Evolutionary conservation across 768 basidiomycete species (phyloP).

Genomic region (Agaricus bisporus): DNA sequence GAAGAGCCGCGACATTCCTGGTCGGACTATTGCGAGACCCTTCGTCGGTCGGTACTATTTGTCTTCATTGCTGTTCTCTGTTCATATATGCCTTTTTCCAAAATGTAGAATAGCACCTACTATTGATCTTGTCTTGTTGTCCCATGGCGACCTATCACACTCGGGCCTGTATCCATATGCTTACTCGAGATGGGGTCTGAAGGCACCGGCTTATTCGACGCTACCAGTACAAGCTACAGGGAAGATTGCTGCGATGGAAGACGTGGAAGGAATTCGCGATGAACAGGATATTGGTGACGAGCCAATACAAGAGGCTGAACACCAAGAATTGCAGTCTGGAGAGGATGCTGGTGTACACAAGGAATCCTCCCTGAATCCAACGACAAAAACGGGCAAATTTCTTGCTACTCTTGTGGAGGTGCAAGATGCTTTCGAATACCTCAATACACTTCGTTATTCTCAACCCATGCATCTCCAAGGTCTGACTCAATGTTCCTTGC

Average conservation of each 20-base stretch:
- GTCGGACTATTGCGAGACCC: constrained; percentile 58
- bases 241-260: constrained; percentile 84
- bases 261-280: constrained; percentile 73
- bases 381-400: constrained; percentile 43
- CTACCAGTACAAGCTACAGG: constrained; percentile 96
- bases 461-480: constrained; percentile 95
- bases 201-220: constrained; percentile 89
- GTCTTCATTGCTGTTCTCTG: not conserved
- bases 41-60: constrained; percentile 48
- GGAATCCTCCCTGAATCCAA: constrained; percentile 8
- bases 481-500: constrained; percentile 18
- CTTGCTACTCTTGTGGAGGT: constrained; percentile 80
- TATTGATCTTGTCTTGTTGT: constrained; percentile 87
- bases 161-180: constrained; percentile 93
- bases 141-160: constrained; percentile 88
- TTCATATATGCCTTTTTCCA: constrained; percentile 8
- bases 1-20: constrained; percentile 32
- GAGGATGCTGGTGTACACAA: constrained; percentile 9
- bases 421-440: constrained; percentile 85
- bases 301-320: constrained; percentile 19
- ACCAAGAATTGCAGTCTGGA: constrained; percentile 14
- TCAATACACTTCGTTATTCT: constrained; percentile 90
- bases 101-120: constrained; percentile 64
- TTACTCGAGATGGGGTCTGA: constrained; percentile 78
- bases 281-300: constrained; percentile 64